Evolutionary conservation across 2,329 filamentous ascomycete genomes (phyloP), one percentile per base, ranked within the genome.

Genomic region (Colletotrichum graminicola): DNA sequence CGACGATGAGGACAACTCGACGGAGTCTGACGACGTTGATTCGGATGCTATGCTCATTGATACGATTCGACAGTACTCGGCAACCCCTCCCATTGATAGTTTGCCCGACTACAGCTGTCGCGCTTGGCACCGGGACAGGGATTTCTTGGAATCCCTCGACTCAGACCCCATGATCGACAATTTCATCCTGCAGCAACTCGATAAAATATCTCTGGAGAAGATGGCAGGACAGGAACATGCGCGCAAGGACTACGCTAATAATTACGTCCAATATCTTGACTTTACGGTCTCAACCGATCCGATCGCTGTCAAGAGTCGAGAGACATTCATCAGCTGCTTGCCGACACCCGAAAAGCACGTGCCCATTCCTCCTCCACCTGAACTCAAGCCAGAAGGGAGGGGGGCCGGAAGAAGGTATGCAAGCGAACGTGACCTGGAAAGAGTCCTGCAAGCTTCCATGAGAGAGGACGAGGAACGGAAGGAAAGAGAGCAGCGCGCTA

Each of bases 371-470:
- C 69, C 69, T 41, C 62, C 87, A 8, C 83, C 86, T 18, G 90
- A 91, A 71, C 79, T 86, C 3, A 89, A 87, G 72, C 84, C 86
- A 0, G 90, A 92, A 78, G 85, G 87, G 7, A 83, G 88, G 72
- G 83, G 88, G 36, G 76, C 82, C 36, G 79, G 87, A 65, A 87
- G 86, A 70, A 84, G 89, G 67, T 93, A 90, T 78, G 90, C 89
- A 18, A 92, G 91, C 21, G 92, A 95, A 76, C 89, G 92, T 62
- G 92, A 95, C 72, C 80, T 94, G 8, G 90, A 94, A 78, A 87
- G 89, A 47, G 91, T 92, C 8, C 81, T 95, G 59, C 89, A 93
- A 77, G 90, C 93, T 75, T 94, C 92, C 0, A 88, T 91, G 76
- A 87, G 88, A 29, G 90, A 92, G 74, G 91, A 93, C 71, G 90